Evolutionary conservation across 768 basidiomycete genomes (phyloP).

Genomic region (Cystoderma amianthinum): DNA sequence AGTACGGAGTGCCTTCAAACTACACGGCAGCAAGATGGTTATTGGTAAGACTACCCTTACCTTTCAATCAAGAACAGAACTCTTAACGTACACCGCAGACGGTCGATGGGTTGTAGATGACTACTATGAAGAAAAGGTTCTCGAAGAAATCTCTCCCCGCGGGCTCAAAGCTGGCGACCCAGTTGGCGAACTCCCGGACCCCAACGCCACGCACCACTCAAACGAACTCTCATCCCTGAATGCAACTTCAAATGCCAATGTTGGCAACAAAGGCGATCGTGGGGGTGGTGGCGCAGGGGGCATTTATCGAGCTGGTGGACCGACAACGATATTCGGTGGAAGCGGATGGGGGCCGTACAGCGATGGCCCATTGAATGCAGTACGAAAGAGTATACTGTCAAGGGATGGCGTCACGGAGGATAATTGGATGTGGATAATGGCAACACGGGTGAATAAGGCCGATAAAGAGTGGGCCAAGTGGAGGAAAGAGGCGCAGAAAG

Average conservation of each 20-base stretch:
- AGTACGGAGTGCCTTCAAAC: conserved; percentile 88
- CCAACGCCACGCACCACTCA: conserved; percentile 47
- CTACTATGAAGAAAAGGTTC: conserved; percentile 86
- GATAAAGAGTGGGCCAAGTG: conserved; percentile 59
- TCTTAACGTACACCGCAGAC: conserved; percentile 40
- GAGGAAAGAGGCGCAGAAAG: conserved; percentile 45
- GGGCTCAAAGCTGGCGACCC: conserved; percentile 79
- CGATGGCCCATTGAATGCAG: conserved; percentile 79
- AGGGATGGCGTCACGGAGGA: conserved; percentile 81
- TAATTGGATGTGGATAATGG: conserved; percentile 89
- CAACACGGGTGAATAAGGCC: conserved; percentile 55
- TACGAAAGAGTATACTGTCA: conserved; percentile 71
- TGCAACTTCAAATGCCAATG: conserved; percentile 20
- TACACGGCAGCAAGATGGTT: conserved; percentile 90
- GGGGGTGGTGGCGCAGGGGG: conserved; percentile 49
- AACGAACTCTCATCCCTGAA: conserved; percentile 34
- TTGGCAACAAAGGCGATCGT: conserved; percentile 33
- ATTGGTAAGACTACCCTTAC: conserved; percentile 44
- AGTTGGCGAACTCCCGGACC: conserved; percentile 79
- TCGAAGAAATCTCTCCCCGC: conserved; percentile 69
- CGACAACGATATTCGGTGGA: conserved; percentile 87
- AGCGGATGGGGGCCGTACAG: conserved; percentile 84
- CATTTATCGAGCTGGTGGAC: conserved; percentile 86
- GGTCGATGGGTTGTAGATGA: conserved; percentile 93
- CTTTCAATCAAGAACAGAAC: neutral